phyloP scores from a whole-genome alignment of 148 eudicot genomes.

The Vaccinium corymbosum region DNA sequence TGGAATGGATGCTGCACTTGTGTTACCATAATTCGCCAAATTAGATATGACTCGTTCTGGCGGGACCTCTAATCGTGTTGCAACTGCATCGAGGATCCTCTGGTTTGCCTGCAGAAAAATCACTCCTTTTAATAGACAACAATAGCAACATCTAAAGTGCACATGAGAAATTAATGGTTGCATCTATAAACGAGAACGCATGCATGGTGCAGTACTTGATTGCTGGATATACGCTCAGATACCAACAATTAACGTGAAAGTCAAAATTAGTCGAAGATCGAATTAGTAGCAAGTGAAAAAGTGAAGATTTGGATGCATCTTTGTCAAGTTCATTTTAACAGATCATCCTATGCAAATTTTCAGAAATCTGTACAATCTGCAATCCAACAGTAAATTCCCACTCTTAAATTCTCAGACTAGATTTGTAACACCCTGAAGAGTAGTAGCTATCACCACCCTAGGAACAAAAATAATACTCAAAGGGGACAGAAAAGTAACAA shows the following conservation, averaged over 20 bases:
- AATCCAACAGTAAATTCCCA: not conserved
- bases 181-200: not conserved
- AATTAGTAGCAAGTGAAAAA: not conserved
- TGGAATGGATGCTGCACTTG: conserved; percentile 96
- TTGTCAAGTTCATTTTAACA: not conserved
- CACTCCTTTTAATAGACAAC: not conserved
- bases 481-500: not conserved
- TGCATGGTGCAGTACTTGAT: not conserved
- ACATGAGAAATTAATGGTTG: not conserved
- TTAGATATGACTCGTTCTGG: conserved; percentile 81
- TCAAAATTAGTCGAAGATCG: not conserved
- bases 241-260: not conserved
- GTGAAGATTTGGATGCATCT: not conserved
- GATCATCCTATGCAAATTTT: not conserved
- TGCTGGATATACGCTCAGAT: not conserved
- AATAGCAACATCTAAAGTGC: not conserved
- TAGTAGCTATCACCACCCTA: not conserved
- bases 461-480: not conserved
- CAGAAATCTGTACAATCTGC: not conserved
- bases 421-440: not conserved
- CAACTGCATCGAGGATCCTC: conserved; percentile 79
- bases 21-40: conserved; percentile 84
- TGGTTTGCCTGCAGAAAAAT: conserved; percentile 73
- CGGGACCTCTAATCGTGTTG: conserved; percentile 63
- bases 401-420: not conserved